Base-by-base conservation (phyloP, 352 stramenopile species). In the Phytophthora colocasiae region DNA sequence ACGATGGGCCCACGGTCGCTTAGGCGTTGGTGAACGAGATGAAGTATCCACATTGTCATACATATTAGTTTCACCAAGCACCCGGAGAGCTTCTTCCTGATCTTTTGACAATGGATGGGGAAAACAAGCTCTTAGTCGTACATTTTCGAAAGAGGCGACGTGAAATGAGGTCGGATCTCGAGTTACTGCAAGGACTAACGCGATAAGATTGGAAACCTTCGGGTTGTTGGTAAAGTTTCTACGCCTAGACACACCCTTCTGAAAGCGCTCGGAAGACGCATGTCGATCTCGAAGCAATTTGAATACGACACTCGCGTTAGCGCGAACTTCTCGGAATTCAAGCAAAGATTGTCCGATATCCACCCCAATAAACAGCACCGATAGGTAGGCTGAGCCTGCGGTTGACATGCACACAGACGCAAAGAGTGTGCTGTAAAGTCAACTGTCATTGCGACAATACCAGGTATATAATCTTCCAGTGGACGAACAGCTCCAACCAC, bases 381-480 rank as follows among this genome's bases (percentile, higher is more conserved):
- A 56, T 14, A 61, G 51, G 29, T 14, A 47, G 7, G 52, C 22
- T 1, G 51, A 68, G 22, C 32, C 27, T 1, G 64, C 19, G 17
- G 44, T 68, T 4, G 52, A 47, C 34, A 72, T 56, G 39, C 64
- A 72, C 4, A 63, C 57, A 3, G 50, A 63, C 0, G 61, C 46
- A 24, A 67, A 72, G 1, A 72, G 50, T 40, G 57, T 26, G 6
- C 61, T 45, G 24, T 26, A 51, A 51, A 51, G 4, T 51, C 45
- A 14, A 39, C 45, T 36, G 45, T 22, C 11, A 32, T 38, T 2
- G 45, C 45, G 1, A 51, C 12, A 14, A 51, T 19, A 6, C 14
- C 45, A 4, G 45, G 45, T 5, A 51, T 38, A 17, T 22, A 51
- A 29, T 51, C 45, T 38, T 51, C 45, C 6, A 51, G 22, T 14